Conservation (phyloP, 768 basidiomycete genomes). For the Mycena haematopus region DNA sequence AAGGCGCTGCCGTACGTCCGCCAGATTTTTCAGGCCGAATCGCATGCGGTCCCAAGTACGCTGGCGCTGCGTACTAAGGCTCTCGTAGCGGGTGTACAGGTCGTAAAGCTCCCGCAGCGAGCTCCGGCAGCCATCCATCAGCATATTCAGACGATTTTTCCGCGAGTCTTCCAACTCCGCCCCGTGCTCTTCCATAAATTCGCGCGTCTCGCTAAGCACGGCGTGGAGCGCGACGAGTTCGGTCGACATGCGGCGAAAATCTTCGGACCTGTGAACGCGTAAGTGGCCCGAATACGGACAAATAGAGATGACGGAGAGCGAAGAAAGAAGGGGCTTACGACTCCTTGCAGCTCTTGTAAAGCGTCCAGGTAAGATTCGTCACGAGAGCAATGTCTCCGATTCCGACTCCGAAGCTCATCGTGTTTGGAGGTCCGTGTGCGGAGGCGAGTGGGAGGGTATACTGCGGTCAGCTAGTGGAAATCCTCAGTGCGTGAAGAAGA, state of each 20-base stretch:
- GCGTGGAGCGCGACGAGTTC: slow-evolving; percentile 20
- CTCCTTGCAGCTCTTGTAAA: slow-evolving; percentile 26
- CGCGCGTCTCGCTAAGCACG: slow-evolving; percentile 17
- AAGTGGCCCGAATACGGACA: not conserved
- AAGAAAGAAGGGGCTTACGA: not conserved
- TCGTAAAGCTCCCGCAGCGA: slow-evolving; percentile 24
- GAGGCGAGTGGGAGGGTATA: not conserved
- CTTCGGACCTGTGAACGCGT: slow-evolving; percentile 8
- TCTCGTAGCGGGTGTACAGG: slow-evolving; percentile 22
- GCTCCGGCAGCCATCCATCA: slow-evolving; percentile 14
- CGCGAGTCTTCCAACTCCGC: slow-evolving; percentile 24
- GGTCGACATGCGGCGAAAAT: slow-evolving; percentile 13
- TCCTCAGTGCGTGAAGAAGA: not conserved
- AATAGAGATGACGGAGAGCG: too few species aligned
- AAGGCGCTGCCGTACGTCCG: slow-evolving; percentile 25
- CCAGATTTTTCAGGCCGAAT: slow-evolving; percentile 27
- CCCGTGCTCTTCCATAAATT: slow-evolving; percentile 20
- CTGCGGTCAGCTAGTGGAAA: not conserved
- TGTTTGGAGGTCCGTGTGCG: slow-evolving; percentile 2
- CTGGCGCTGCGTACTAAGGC: slow-evolving; percentile 27
- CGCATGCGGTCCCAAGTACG: slow-evolving; percentile 32
- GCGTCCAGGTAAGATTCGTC: slow-evolving; percentile 13
- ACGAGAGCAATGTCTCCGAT: slow-evolving; percentile 22
- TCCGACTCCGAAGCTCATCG: slow-evolving; percentile 26
- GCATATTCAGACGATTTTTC: slow-evolving; percentile 13